phyloP scores from a whole-genome alignment of 2,329 filamentous ascomycete species.

The Fusarium mexicanum region DNA sequence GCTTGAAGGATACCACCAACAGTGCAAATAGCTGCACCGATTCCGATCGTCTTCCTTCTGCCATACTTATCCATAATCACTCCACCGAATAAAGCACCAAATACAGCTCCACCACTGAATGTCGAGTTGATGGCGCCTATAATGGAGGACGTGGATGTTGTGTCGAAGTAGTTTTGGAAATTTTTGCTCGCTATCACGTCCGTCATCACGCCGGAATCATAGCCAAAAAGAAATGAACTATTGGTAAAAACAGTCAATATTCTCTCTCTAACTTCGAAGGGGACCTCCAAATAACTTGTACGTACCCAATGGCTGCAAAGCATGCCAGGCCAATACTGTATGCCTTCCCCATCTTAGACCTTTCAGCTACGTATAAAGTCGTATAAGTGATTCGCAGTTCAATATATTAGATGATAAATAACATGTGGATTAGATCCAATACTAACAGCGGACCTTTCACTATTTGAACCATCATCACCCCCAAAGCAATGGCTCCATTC shows the following conservation, averaged over 20 bases:
- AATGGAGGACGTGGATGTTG: slow-evolving; percentile 51
- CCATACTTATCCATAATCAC: slow-evolving; percentile 65
- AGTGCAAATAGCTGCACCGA: slow-evolving; percentile 60
- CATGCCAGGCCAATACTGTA: slow-evolving; percentile 52
- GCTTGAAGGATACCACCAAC: slow-evolving; percentile 65
- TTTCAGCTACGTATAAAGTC: neutral
- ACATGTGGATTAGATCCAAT: neutral
- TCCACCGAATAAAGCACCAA: slow-evolving; percentile 39
- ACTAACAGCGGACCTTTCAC: neutral
- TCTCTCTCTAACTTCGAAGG: neutral
- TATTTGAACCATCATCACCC: slow-evolving; percentile 32
- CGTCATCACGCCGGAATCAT: slow-evolving; percentile 49
- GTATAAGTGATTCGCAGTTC: neutral
- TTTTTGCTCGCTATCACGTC: slow-evolving; percentile 64
- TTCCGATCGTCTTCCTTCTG: slow-evolving; percentile 61
- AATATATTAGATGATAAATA: neutral
- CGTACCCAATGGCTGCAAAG: slow-evolving; percentile 54
- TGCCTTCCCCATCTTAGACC: slow-evolving; percentile 49
- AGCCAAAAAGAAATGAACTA: slow-evolving; percentile 57
- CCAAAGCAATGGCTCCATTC: slow-evolving; percentile 1
- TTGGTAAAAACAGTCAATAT: neutral
- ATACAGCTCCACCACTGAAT: slow-evolving; percentile 51
- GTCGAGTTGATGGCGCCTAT: slow-evolving; percentile 70
- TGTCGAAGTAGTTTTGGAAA: slow-evolving; percentile 64
- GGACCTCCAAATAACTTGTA: slow-evolving; percentile 4